Conservation (phyloP, 306 rosid genomes). For the Pueraria montana region DNA sequence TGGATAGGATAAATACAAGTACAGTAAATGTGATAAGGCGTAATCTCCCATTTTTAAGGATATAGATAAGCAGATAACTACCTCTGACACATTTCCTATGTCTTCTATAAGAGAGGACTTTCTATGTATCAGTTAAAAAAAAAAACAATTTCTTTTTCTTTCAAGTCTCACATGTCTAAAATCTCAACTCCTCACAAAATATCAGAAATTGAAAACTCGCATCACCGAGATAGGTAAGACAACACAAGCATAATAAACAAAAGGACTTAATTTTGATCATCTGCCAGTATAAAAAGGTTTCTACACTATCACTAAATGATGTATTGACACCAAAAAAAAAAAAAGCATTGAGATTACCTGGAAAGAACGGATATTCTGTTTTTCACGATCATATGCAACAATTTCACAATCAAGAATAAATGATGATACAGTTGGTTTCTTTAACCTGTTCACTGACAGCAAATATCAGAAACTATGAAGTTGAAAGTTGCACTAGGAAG, state of each 20-base stretch:
- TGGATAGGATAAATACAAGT: neutral
- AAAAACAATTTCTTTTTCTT: neutral
- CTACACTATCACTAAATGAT: constrained; percentile 20
- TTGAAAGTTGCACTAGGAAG: constrained; percentile 22
- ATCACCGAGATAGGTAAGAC: constrained; percentile 15
- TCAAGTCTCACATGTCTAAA: constrained; percentile 29
- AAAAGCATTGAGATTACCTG: constrained; percentile 66
- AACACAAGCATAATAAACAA: neutral
- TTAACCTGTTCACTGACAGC: constrained; percentile 69
- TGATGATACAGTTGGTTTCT: constrained; percentile 80
- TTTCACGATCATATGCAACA: constrained; percentile 85
- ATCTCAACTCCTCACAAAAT: constrained; percentile 26
- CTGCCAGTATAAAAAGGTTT: neutral
- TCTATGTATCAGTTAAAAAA: neutral
- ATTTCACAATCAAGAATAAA: constrained; percentile 94
- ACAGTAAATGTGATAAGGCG: neutral
- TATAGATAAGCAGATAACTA: constrained; percentile 9
- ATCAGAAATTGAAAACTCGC: constrained; percentile 31
- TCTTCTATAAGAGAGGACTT: neutral
- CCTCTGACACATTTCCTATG: neutral
- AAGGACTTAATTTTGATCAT: constrained; percentile 5
- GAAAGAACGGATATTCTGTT: constrained; percentile 76
- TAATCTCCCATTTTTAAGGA: neutral
- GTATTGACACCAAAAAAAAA: constrained; percentile 6
- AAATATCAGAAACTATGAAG: constrained; percentile 50